phyloP scores from a whole-genome alignment of 2,329 filamentous ascomycete species.

The Pestalotiopsis sp. region DNA sequence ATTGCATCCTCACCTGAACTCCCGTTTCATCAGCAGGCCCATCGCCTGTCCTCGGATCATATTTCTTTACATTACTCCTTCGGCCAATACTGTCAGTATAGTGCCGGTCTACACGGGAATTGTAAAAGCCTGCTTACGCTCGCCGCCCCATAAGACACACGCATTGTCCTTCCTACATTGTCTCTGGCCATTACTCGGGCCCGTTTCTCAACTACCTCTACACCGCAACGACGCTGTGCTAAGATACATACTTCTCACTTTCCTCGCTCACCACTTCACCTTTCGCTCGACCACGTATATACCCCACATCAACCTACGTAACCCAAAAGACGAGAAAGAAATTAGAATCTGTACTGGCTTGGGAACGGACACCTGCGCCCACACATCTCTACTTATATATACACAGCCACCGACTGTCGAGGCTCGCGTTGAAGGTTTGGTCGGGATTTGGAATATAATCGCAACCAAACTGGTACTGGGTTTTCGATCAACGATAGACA shows the following conservation, averaged over 20 bases:
- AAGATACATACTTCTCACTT: neutral
- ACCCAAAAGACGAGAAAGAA: neutral
- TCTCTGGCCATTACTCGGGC: neutral
- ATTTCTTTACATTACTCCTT: conserved; percentile 2
- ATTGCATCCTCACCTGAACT: conserved; percentile 13
- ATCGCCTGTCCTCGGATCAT: conserved; percentile 17
- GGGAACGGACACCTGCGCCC: neutral
- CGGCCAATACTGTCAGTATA: conserved; percentile 14
- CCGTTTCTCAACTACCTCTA: neutral
- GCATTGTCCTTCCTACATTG: neutral
- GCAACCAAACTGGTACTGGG: neutral
- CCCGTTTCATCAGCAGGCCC: conserved; percentile 10
- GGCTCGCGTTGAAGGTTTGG: neutral
- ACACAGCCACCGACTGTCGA: neutral
- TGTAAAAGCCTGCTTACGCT: conserved; percentile 10
- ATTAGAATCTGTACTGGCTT: neutral
- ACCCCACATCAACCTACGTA: neutral
- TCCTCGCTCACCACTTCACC: neutral
- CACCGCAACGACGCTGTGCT: neutral
- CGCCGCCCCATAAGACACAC: conserved; percentile 10
- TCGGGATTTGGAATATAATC: neutral
- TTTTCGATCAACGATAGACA: neutral
- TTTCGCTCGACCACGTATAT: neutral
- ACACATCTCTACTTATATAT: neutral
- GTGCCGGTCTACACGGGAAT: conserved; percentile 8